A percentile compares a stretch with the other conserved stretches of the same genome.
Conservation (phyloP, 495 filamentous ascomycete genomes). For the Staphylotrichum longicolle region DNA sequence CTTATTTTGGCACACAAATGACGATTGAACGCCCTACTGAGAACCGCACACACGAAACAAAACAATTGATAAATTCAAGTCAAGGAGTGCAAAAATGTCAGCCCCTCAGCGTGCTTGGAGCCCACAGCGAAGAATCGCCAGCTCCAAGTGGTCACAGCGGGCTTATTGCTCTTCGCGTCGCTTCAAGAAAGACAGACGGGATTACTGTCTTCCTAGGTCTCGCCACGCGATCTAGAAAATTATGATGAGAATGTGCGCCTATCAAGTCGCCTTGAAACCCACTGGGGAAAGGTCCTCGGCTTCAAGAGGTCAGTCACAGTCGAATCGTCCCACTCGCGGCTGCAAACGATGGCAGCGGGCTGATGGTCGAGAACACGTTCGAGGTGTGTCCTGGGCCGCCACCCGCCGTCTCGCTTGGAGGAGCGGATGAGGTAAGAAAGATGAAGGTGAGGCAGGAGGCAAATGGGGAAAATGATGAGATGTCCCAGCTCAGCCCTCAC, state of each 20-base stretch:
- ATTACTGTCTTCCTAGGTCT: background rate
- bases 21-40: no score
- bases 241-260: no score
- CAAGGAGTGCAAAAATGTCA: background rate
- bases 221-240: background rate
- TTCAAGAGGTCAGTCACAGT: no score
- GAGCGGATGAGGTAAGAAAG: background rate
- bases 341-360: constrained; percentile 7
- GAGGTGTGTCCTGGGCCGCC: background rate
- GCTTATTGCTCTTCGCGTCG: constrained; percentile 7
- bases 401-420: constrained; percentile 4
- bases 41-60: no score
- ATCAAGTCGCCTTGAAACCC: background rate
- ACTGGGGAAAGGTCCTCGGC: constrained; percentile 1
- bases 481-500: background rate
- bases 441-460: background rate
- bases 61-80: no score
- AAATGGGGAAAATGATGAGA: background rate
- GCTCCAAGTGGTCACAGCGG: background rate
- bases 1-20: no score
- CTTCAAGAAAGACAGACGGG: background rate
- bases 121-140: constrained; percentile 7
- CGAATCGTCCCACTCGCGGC: background rate
- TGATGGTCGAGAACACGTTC: background rate
- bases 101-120: background rate